Evolutionary conservation across 2,329 filamentous ascomycete species (phyloP).

Genomic region (Aspergillus carbonarius): DNA sequence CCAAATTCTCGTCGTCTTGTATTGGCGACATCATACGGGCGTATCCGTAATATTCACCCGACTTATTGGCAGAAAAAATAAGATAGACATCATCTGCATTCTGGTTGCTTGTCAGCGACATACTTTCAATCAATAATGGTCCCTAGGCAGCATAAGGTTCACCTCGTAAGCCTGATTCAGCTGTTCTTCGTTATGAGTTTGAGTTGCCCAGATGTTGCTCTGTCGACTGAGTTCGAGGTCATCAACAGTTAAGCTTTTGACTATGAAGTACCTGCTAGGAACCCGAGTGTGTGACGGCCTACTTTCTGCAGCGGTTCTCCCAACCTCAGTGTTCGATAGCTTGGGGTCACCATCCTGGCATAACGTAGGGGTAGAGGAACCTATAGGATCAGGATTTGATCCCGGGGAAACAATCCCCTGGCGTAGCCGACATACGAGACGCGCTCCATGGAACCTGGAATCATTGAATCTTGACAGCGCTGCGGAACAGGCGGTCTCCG

Average conservation of each 20-base stretch:
- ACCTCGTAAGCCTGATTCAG: constrained; percentile 83
- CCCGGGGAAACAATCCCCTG: constrained; percentile 50
- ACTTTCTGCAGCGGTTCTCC: constrained; percentile 1
- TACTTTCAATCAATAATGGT: neutral
- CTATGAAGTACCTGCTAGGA: constrained; percentile 80
- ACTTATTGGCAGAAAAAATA: constrained; percentile 96
- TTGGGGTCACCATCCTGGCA: constrained; percentile 30
- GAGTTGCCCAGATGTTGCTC: constrained; percentile 90
- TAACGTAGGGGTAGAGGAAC: constrained; percentile 53
- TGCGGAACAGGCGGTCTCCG: constrained; percentile 69
- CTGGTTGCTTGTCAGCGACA: constrained; percentile 45
- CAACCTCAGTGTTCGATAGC: constrained; percentile 9
- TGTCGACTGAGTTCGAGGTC: constrained; percentile 85
- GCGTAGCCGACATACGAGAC: constrained; percentile 80
- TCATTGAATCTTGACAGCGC: constrained; percentile 87
- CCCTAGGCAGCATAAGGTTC: constrained; percentile 23
- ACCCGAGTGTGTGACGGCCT: constrained; percentile 33
- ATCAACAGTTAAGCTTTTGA: constrained; percentile 89
- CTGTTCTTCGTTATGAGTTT: constrained; percentile 84
- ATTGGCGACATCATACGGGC: constrained; percentile 86
- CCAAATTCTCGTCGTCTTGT: constrained; percentile 69
- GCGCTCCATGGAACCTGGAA: constrained; percentile 80
- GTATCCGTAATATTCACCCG: constrained; percentile 94
- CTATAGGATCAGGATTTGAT: constrained; percentile 24
- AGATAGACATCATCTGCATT: constrained; percentile 80